Percentiles rank a stretch among this genome's conserved stretches.
phyloP scores from a whole-genome alignment of 2,329 filamentous ascomycete species.

The Aspergillus sp. region DNA sequence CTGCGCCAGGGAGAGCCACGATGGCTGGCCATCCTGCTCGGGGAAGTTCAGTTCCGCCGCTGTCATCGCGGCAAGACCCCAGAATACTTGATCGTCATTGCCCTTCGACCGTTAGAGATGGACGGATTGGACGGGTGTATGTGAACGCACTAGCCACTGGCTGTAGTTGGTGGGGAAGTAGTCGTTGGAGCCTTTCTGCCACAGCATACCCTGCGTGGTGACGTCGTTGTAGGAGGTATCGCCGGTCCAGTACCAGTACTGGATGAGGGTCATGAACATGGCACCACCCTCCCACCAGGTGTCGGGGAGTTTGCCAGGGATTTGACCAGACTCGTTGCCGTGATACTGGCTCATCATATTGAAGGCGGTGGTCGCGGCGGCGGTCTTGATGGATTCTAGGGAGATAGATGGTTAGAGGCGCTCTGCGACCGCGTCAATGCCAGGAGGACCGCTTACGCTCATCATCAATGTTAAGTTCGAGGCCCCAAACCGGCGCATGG shows the following conservation, averaged over 20 bases:
- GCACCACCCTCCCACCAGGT: slow-evolving; percentile 69
- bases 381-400: slow-evolving; percentile 32
- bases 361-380: slow-evolving; percentile 33
- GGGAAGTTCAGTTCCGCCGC: slow-evolving; percentile 76
- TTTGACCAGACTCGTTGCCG: slow-evolving; percentile 34
- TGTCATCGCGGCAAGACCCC: slow-evolving; percentile 77
- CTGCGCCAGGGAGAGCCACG: slow-evolving; percentile 74
- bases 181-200: slow-evolving; percentile 71
- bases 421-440: too few species aligned
- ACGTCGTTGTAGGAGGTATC: slow-evolving; percentile 69
- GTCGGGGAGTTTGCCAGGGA: slow-evolving; percentile 39
- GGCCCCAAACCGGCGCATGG: slow-evolving; percentile 9
- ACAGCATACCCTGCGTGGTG: slow-evolving; percentile 65
- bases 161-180: slow-evolving; percentile 67
- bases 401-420: background rate
- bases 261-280: slow-evolving; percentile 67
- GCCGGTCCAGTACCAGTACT: slow-evolving; percentile 82
- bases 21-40: slow-evolving; percentile 63
- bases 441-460: slow-evolving; percentile 9
- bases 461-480: slow-evolving; percentile 22
- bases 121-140: too few species aligned
- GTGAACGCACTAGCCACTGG: slow-evolving; percentile 29
- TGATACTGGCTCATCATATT: slow-evolving; percentile 41
- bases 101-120: slow-evolving; percentile 16
- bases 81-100: slow-evolving; percentile 69